Base-by-base conservation (phyloP, 1,284 basidiomycete species). In the Naganishia albida region DNA sequence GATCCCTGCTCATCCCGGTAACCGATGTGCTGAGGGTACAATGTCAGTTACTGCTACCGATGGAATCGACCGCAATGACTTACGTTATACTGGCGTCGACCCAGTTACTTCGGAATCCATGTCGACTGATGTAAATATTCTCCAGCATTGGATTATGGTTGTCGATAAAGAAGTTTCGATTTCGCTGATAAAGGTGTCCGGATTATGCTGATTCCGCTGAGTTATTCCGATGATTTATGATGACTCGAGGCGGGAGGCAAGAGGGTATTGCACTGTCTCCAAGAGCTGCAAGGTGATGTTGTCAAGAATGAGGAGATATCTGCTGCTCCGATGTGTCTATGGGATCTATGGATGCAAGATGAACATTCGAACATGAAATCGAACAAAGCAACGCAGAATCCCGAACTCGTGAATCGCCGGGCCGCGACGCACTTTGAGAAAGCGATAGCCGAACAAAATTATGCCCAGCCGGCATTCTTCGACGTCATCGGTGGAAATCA, bases 91-190 rank as follows among this genome's bases (percentile, higher is more conserved):
- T 70, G 10, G 72, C 70, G 53, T 76, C 74, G 18, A 77, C 71
- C 78, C 78, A 80, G 48, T 77, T 78, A 15, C 65, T 76, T 70
- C 80, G 70, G 71, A 81, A 81, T 13, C 80, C 80, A 72, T 83
- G 82, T 0, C 82, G 73, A 62, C 78, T 79, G 64, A 83, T 74
- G 72, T 82, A 82, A 67, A 83, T 78, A 40, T 78, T 76, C 57
- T 82, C 79, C 30, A 83, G 74, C 78, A 80, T 81, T 4, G 23
- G 62, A 55, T 46, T 46, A 6, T 15, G 26, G 15, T 28, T 15
- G 18, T 52, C 4, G 16, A 6, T 34, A 4, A 34, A 34, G 51
- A 15, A 34, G 15, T 52, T 8, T 52, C 23, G 46, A 48, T 16
- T 3, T 16, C 6, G 42, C n/a, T 16, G 42, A 18, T 20, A 43